A percentile compares a stretch with the other conserved stretches of the same genome.
Conservation (phyloP, 106 monocot species). For the Xerophyta viscosa region DNA sequence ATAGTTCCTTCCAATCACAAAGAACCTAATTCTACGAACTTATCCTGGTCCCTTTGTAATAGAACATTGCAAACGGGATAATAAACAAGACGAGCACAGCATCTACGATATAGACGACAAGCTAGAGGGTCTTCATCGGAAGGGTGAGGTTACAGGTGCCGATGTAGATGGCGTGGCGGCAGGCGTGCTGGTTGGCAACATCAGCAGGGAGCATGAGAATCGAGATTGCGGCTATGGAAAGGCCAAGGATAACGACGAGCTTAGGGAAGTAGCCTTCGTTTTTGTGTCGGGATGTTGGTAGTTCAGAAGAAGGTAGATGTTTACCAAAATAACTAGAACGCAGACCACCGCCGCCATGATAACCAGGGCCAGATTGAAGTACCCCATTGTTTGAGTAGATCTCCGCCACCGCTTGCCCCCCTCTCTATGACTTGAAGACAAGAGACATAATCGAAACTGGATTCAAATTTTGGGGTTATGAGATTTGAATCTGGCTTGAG, state of each 20-base stretch:
- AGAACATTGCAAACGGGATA: conserved; percentile 96
- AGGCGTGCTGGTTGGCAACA: conserved; percentile 85
- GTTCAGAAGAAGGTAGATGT: conserved; percentile 81
- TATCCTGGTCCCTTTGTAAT: conserved; percentile 99
- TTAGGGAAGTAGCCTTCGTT: conserved; percentile 98
- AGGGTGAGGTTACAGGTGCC: conserved; percentile 78
- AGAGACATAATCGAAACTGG: not conserved
- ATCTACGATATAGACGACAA: conserved; percentile 70
- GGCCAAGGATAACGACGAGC: conserved; percentile 74
- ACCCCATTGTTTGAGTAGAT: too few relatives aligned
- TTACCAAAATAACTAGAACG: conserved; percentile 67
- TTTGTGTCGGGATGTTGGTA: conserved; percentile 89
- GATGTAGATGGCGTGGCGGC: conserved; percentile 69
- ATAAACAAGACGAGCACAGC: conserved; percentile 84
- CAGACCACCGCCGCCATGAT: conserved; percentile 76
- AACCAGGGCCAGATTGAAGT: conserved; percentile 92
- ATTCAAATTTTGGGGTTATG: not conserved
- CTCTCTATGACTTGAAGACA: not conserved
- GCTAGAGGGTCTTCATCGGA: conserved; percentile 95
- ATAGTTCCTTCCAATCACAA: not conserved
- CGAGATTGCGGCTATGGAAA: conserved; percentile 81
- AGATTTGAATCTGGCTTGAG: not conserved
- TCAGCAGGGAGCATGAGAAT: conserved; percentile 98
- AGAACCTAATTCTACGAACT: conserved; percentile 14
- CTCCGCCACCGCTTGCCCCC: too few relatives aligned